These are phyloP conservation scores for Ascochyta pisi DNA, from an alignment of 2,329 filamentous ascomycete genomes.

Conservation along the genomic window DNA sequence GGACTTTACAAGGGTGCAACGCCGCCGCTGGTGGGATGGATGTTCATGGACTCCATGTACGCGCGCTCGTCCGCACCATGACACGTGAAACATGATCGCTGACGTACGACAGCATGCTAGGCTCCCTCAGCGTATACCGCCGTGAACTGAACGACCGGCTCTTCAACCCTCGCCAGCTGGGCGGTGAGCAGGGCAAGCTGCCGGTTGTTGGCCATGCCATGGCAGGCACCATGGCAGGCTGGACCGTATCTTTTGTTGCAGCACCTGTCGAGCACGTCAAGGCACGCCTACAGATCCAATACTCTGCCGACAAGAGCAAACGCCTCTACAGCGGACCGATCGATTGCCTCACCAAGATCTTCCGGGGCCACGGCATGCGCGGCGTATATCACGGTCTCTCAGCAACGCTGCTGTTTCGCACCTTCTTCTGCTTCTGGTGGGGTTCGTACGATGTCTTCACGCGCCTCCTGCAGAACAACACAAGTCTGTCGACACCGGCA, in stretches of 20 bases:
- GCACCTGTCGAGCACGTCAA: conserved; percentile 71
- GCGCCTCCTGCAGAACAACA: conserved; percentile 69
- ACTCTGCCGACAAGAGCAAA: conserved; percentile 77
- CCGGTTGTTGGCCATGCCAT: conserved; percentile 83
- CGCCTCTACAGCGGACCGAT: conserved; percentile 85
- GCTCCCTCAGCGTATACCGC: conserved; percentile 88
- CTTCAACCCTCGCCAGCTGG: conserved; percentile 65
- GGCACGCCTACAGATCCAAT: conserved; percentile 82
- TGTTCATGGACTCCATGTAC: conserved; percentile 89
- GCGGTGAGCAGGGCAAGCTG: conserved; percentile 59
- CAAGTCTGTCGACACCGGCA: conserved; percentile 74
- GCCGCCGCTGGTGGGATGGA: conserved; percentile 93
- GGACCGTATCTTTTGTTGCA: conserved; percentile 81
- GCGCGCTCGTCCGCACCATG: conserved; percentile 17
- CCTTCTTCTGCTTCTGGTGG: conserved; percentile 99
- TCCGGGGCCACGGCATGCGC: conserved; percentile 68
- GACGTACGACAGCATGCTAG: conserved; percentile 71
- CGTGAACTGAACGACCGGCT: conserved; percentile 81
- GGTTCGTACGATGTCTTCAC: conserved; percentile 89
- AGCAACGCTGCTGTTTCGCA: conserved; percentile 86
- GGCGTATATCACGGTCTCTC: conserved; percentile 86
- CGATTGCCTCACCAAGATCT: conserved; percentile 75
- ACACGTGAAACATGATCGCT: conserved; percentile 4
- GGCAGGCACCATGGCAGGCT: conserved; percentile 85
- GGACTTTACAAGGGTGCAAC: conserved; percentile 95